Evolutionary conservation across 2,329 filamentous ascomycete genomes (phyloP).

Genomic region (Xylaria digitata): DNA sequence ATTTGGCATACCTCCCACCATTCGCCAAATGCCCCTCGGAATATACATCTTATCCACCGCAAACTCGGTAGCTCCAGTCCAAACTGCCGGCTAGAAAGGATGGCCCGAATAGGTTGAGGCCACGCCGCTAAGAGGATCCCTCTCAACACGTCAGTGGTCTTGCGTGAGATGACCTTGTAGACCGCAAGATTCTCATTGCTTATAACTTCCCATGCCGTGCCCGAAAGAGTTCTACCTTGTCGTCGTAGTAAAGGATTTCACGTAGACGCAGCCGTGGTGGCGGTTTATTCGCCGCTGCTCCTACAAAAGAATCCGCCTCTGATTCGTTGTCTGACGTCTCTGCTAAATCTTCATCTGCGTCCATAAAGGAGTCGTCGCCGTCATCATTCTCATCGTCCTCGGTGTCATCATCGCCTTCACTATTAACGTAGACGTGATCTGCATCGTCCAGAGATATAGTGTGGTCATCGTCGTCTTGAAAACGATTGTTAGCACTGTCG

Average conservation of each 20-base stretch:
- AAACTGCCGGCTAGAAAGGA: constrained; percentile 20
- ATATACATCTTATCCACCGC: constrained; percentile 24
- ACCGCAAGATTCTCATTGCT: constrained; percentile 38
- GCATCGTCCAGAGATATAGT: constrained; percentile 43
- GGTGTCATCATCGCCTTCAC: constrained; percentile 52
- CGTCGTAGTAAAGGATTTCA: constrained; percentile 87
- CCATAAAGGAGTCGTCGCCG: constrained; percentile 57
- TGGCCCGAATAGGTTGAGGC: constrained; percentile 27
- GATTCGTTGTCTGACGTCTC: constrained; percentile 63
- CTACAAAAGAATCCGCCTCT: constrained; percentile 62
- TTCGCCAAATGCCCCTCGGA: background rate
- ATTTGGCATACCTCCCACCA: background rate
- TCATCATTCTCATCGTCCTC: constrained; percentile 58
- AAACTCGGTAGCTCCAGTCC: constrained; percentile 19
- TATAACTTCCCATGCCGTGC: constrained; percentile 71
- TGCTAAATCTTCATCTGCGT: constrained; percentile 54
- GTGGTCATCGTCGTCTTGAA: constrained; percentile 37
- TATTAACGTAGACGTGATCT: constrained; percentile 52
- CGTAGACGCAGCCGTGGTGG: constrained; percentile 69
- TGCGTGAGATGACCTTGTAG: constrained; percentile 29
- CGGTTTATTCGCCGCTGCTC: constrained; percentile 56
- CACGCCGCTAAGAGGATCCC: constrained; percentile 34
- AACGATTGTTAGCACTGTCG: constrained; percentile 46
- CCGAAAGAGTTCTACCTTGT: constrained; percentile 84
- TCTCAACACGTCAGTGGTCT: constrained; percentile 35